Conservation (phyloP, 1,284 basidiomycete genomes). For the Ustilago bromivora region DNA sequence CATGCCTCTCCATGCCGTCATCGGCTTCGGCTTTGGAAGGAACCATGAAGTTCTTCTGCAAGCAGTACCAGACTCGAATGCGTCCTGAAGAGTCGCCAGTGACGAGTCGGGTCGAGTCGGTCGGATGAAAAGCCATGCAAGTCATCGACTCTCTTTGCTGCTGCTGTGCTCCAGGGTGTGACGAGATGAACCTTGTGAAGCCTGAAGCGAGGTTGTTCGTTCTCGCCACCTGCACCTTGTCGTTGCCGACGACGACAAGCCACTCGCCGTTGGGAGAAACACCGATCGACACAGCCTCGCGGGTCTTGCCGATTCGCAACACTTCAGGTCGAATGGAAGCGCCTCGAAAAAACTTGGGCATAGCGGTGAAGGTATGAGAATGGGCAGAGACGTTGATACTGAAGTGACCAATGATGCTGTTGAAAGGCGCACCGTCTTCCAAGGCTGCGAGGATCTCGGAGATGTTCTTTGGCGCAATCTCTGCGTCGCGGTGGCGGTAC, state of each 20-base stretch:
- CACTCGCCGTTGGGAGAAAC: constrained; percentile 83
- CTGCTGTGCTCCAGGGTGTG: constrained; percentile 35
- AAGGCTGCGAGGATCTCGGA: constrained; percentile 35
- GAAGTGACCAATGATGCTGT: constrained; percentile 55
- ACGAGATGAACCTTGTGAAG: constrained; percentile 83
- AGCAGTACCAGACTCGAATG: constrained; percentile 92
- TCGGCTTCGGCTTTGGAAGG: constrained; percentile 49
- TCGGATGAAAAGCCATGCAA: constrained; percentile 88
- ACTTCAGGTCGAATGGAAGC: constrained; percentile 68
- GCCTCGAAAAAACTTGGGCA: constrained; percentile 41
- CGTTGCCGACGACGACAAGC: constrained; percentile 82
- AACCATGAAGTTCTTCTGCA: constrained; percentile 69
- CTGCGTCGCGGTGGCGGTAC: constrained; percentile 66
- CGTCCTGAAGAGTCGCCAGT: constrained; percentile 89
- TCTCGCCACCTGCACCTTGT: constrained; percentile 80
- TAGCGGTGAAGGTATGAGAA: constrained; percentile 9
- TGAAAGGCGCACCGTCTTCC: constrained; percentile 42
- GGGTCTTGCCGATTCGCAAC: constrained; percentile 73
- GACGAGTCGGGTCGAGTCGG: constrained; percentile 86
- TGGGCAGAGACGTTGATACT: constrained; percentile 33
- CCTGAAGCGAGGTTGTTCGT: constrained; percentile 56
- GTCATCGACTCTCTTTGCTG: constrained; percentile 74
- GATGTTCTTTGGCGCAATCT: constrained; percentile 30
- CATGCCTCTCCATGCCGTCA: constrained; percentile 43
- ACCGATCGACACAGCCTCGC: constrained; percentile 71